A percentile compares a stretch with the other conserved stretches of the same genome.
Evolutionary conservation across 2,329 filamentous ascomycete genomes (phyloP).

Genomic region (Zopfia rhizophila): DNA sequence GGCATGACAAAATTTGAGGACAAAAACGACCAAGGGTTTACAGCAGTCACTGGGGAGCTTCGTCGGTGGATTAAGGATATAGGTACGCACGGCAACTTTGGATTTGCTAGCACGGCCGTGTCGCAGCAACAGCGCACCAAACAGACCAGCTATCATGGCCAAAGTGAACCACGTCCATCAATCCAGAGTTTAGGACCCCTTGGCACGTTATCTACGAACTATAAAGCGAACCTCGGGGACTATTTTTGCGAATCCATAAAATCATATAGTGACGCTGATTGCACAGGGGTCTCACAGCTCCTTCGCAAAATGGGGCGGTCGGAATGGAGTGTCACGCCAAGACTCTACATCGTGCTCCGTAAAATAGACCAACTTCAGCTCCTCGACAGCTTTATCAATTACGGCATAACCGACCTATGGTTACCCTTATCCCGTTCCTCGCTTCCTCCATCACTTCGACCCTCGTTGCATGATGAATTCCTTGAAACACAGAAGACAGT

Average conservation of each 20-base stretch:
- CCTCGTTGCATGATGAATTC: constrained; percentile 14
- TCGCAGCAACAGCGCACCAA: no score
- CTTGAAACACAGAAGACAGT: constrained; percentile 26
- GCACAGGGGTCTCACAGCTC: constrained; percentile 22
- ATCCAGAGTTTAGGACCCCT: no score
- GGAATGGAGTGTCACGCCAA: constrained; percentile 13
- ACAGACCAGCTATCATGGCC: no score
- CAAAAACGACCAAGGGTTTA: constrained; percentile 27
- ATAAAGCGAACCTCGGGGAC: no score
- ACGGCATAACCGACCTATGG: constrained; percentile 11
- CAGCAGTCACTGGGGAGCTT: constrained; percentile 23
- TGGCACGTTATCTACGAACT: no score
- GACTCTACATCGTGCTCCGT: constrained; percentile 18
- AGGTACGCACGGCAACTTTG: no score
- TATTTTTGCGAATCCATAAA: no score
- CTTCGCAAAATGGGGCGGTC: not conserved
- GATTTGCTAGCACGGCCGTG: no score
- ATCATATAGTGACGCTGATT: no score
- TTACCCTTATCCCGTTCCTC: constrained; percentile 16
- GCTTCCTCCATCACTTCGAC: constrained; percentile 5
- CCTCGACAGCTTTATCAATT: constrained; percentile 8
- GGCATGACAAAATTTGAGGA: constrained; percentile 37
- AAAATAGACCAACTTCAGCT: constrained; percentile 9
- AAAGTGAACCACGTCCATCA: no score
- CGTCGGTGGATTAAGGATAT: constrained; percentile 20